Evolutionary conservation across 805 yeast species (phyloP), one percentile per base, ranked within the genome.

Genomic region (Hanseniaspora pseudoguilliermondii): DNA sequence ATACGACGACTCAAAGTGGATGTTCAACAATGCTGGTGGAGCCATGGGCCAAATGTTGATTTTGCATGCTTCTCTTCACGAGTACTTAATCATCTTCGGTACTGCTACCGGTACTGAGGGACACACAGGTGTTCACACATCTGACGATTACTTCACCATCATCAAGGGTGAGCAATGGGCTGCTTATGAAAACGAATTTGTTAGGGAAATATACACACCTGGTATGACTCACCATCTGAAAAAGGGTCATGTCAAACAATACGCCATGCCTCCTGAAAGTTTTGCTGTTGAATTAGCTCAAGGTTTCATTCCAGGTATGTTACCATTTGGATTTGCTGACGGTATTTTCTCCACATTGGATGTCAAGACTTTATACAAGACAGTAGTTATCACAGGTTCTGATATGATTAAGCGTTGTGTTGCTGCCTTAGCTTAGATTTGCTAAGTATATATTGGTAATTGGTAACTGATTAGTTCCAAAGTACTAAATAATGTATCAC

Each of bases 261-360:
- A 93, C 69, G 62, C 81, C 29, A 87, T 93, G 95, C 84, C 86
- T 1, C 69, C 78, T 34, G 95, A 84, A 39, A 75, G 86, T 0
- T 93, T 82, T 70, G 96, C 98, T 11, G 73, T 93, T 61, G 98
- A 93, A 69, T 76, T 91, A 64, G 98, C 98, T 8, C 97, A 91
- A 73, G 98, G 98, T 58, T 93, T 96, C 95, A 87, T 93, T 61
- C 97, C 98, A 38, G 83, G 91, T 44, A 93, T 93, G 98, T 76
- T 93, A 59, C 97, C 97, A 21, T 93, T 93, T 68, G 98, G 98
- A 0, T 81, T 91, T 71, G 72, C 86, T 50, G 95, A 88, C 66
- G 79, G 84, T 5, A 64, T 84, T 58, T 77, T 83, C 54, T 83
- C 95, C 43, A 93, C 97, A 16, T 69, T 90, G 62, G 98, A 93